Evolutionary conservation across 164 flowering plant genomes (phyloP).

Genomic region (Brasenia schreberi): DNA sequence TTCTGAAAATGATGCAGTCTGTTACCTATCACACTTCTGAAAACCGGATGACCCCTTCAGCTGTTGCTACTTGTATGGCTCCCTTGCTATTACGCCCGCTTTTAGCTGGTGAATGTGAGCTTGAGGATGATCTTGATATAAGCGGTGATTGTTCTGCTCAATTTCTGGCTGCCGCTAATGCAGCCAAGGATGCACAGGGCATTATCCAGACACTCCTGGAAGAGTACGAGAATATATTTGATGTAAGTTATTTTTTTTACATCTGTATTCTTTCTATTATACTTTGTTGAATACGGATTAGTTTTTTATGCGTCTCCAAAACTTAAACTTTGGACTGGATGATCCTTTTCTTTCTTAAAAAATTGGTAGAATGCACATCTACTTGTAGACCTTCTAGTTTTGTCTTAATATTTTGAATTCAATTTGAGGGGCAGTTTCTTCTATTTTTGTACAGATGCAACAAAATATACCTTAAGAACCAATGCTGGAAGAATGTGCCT

Average conservation of each 20-base stretch:
- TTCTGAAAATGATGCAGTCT: constrained; percentile 92
- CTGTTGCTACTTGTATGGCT: constrained; percentile 99
- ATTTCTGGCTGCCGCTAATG: constrained; percentile 99
- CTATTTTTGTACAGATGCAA: too few species aligned
- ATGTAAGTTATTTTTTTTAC: constrained; percentile 41
- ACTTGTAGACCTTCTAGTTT: too few species aligned
- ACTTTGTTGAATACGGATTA: too few species aligned
- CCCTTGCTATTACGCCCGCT: constrained; percentile 92
- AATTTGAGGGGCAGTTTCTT: too few species aligned
- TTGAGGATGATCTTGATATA: constrained; percentile 77
- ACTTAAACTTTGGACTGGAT: too few species aligned
- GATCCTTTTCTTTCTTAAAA: too few species aligned
- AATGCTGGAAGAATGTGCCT: too few species aligned
- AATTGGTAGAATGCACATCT: too few species aligned
- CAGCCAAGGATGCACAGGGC: constrained; percentile 96
- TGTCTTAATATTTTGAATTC: too few species aligned
- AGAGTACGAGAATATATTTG: constrained; percentile 84
- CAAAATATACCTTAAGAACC: too few species aligned
- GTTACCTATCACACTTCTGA: constrained; percentile 72
- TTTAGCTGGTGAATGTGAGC: constrained; percentile 94
- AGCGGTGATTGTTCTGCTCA: constrained; percentile 86
- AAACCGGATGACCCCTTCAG: constrained; percentile 88
- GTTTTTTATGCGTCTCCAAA: too few species aligned
- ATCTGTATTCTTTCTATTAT: background rate
- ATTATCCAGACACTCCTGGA: constrained; percentile 79